These are phyloP conservation scores for Phialophora tarda DNA, from an alignment of 2,329 filamentous ascomycete species.

Conservation along the genomic window DNA sequence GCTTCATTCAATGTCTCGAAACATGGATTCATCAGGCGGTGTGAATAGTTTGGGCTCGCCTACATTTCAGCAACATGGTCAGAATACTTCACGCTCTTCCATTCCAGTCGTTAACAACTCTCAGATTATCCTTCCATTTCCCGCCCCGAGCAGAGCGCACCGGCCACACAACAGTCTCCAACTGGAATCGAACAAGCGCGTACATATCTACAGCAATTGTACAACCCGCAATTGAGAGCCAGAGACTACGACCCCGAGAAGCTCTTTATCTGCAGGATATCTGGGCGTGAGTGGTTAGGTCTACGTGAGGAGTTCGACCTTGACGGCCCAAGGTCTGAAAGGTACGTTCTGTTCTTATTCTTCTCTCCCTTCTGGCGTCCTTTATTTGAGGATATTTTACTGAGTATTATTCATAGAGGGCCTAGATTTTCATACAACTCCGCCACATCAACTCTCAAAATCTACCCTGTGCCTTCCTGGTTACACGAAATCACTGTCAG, in stretches of 20 bases:
- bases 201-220: conserved; percentile 18
- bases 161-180: conserved; percentile 16
- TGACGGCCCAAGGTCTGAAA: background rate
- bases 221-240: conserved; percentile 10
- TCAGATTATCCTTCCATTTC: background rate
- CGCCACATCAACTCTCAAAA: conserved; percentile 16
- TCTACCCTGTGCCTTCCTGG: conserved; percentile 5
- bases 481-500: conserved; percentile 1
- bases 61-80: conserved; percentile 16
- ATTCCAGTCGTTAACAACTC: conserved; percentile 17
- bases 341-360: background rate
- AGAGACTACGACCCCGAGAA: conserved; percentile 15
- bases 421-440: conserved; percentile 20
- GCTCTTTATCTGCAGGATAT: conserved; percentile 16
- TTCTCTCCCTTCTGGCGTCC: background rate
- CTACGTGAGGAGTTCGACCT: conserved; percentile 8
- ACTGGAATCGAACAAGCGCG: conserved; percentile 20
- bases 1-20: conserved; percentile 20
- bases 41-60: conserved; percentile 8
- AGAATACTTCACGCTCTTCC: conserved; percentile 14
- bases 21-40: conserved; percentile 19
- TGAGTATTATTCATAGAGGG: conserved; percentile 2
- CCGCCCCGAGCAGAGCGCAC: too few relatives aligned
- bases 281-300: conserved; percentile 9
- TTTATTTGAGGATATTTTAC: background rate